phyloP scores from a whole-genome alignment of 768 basidiomycete species.

The Lactifluus volemus region DNA sequence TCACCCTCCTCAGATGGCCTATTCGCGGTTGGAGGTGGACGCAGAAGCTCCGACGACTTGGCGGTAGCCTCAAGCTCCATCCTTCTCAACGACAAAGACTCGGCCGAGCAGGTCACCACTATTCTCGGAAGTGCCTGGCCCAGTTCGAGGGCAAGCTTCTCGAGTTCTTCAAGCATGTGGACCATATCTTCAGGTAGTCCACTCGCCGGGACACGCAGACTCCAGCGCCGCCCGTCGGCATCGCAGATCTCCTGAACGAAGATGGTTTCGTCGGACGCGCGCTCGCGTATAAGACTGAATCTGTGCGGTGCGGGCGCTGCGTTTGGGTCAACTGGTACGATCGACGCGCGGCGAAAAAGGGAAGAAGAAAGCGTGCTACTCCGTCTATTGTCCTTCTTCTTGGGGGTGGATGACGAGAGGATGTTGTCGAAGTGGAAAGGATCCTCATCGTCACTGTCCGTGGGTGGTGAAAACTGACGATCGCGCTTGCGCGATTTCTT shows the following conservation, averaged over 20 bases:
- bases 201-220: constrained; percentile 16
- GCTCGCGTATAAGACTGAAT: constrained; percentile 16
- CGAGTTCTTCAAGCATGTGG: constrained; percentile 18
- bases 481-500: not conserved
- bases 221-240: constrained; percentile 18
- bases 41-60: constrained; percentile 1
- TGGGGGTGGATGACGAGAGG: not conserved
- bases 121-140: constrained; percentile 14
- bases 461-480: not conserved
- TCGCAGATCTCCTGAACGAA: constrained; percentile 18
- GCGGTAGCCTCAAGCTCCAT: not conserved
- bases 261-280: constrained; percentile 11
- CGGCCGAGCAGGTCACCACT: constrained; percentile 15
- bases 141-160: constrained; percentile 14
- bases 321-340: constrained; percentile 10
- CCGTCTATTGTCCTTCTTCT: not conserved
- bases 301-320: constrained; percentile 4
- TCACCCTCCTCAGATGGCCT: not conserved
- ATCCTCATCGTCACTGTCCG: constrained; percentile 15
- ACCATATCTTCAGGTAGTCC: constrained; percentile 19
- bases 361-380: not conserved
- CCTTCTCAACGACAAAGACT: constrained; percentile 8
- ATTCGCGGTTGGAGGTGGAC: not conserved
- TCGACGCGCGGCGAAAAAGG: constrained; percentile 14
- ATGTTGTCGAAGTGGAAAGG: constrained; percentile 16